Evolutionary conservation across 1,284 basidiomycete species (phyloP), one percentile per base, ranked within the genome.

Genomic region (Ceratobasidium sp.): DNA sequence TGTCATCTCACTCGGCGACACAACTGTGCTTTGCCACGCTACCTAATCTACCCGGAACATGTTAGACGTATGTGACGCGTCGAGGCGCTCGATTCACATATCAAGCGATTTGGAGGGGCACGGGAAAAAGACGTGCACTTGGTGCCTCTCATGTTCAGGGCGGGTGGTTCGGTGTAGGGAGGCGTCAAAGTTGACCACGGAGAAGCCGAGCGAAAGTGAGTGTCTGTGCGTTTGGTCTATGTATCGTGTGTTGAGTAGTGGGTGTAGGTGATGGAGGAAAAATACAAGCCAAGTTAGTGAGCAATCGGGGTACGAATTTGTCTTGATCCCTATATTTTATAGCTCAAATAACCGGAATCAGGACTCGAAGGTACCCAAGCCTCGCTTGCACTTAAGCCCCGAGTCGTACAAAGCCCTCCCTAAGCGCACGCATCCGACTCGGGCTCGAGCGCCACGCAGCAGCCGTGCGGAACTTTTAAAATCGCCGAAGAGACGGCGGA

Each of bases 361-460:
- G 93, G 94, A 0, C 86, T 95, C 34, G 82, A 83, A 49, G 94
- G 95, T 82, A 92, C 90, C 8, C 88, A 91, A 71, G 86, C 87
- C 9, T 93, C 93, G 7, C 87, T 96, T 7, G 79, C 82, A 8
- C 87, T 29, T 96, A 61, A 84, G 88, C 77, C 86, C 91, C 0
- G 86, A 86, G 37, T 93, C 92, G 32, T 94, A 92, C 87, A 97
- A 97, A 84, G 94, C 94, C 1, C 85, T 95, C 51, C 91, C 95
- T 49, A 96, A 94, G 1, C 91, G 95, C 51, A 5, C 90, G 95
- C 1, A 91, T 95, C 61, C 82, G 93, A 79, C 86, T 95, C 13
- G 90, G 91, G 79, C 85, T 91, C 34, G 94, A 96, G 81, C 87
- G 90, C 66, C 95, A 88, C 82, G 93, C 96, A 49, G 85, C 87